Evolutionary conservation across 2,329 filamentous ascomycete species (phyloP).

Genomic region (Nannizzia gypsea): DNA sequence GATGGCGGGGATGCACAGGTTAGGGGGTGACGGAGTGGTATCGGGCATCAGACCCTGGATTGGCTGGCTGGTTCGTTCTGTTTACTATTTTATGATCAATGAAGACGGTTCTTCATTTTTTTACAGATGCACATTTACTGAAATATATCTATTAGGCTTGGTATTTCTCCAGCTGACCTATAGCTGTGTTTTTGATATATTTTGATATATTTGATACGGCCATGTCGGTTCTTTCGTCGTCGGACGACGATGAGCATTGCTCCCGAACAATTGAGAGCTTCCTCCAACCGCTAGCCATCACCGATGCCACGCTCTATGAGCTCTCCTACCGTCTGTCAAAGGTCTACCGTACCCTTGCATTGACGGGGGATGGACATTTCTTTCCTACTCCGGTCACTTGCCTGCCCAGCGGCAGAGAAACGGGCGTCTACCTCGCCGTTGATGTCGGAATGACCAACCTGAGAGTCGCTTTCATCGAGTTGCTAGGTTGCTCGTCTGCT

Average conservation of each 20-base stretch:
- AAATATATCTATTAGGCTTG: not conserved
- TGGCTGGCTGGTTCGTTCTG: not conserved
- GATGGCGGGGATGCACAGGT: not conserved
- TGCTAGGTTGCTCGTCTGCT: constrained; percentile 26
- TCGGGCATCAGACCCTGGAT: not conserved
- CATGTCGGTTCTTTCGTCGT: not conserved
- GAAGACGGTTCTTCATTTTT: not conserved
- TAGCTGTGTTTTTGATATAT: not conserved
- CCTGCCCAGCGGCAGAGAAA: constrained; percentile 38
- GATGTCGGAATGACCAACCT: constrained; percentile 43
- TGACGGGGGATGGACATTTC: constrained; percentile 30
- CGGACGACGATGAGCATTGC: not conserved
- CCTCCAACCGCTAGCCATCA: constrained; percentile 8
- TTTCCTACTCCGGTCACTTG: constrained; percentile 32
- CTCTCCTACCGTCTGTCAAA: constrained; percentile 28
- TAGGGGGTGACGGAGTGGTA: not conserved
- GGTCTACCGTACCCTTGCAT: constrained; percentile 27
- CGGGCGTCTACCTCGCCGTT: constrained; percentile 42
- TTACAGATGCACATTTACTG: not conserved
- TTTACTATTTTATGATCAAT: not conserved
- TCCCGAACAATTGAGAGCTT: constrained; percentile 7
- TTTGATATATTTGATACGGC: not conserved
- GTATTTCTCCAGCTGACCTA: not conserved
- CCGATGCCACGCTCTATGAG: constrained; percentile 21
- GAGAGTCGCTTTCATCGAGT: constrained; percentile 41